Percentiles rank a stretch among this genome's conserved stretches.
Conservation (phyloP, 805 yeast genomes). For the Ogataea ramenticola region DNA sequence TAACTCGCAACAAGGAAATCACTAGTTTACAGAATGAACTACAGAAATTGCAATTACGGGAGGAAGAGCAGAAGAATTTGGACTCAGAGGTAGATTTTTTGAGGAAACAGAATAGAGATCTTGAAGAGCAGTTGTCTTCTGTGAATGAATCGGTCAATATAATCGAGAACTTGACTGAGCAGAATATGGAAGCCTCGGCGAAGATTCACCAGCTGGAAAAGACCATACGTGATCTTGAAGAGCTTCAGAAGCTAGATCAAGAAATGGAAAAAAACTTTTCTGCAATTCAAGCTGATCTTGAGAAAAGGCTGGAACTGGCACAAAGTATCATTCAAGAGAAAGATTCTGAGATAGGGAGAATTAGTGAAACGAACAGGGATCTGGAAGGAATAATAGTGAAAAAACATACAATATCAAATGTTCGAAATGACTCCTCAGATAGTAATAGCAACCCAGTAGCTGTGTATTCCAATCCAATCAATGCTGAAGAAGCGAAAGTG, state of each 20-base stretch:
- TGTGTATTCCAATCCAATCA: too few species aligned
- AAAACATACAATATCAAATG: not conserved
- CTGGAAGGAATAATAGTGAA: conserved; percentile 25
- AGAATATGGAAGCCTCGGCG: conserved; percentile 28
- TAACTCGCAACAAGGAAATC: conserved; percentile 4
- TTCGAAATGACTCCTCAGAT: too few species aligned
- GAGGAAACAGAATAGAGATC: conserved; percentile 12
- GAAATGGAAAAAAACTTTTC: conserved; percentile 41
- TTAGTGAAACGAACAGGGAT: conserved; percentile 18
- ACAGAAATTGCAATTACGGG: not conserved
- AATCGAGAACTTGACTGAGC: conserved; percentile 27
- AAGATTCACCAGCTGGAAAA: conserved; percentile 26
- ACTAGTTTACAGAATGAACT: conserved; percentile 14
- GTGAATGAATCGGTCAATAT: conserved; percentile 24
- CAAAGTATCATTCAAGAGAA: conserved; percentile 11
- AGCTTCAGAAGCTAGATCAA: conserved; percentile 40
- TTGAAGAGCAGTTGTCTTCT: conserved; percentile 22
- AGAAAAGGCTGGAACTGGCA: conserved; percentile 26
- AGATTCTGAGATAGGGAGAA: conserved; percentile 13
- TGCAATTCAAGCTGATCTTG: conserved; percentile 36
- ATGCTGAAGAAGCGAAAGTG: not conserved
- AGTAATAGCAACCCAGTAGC: too few species aligned
- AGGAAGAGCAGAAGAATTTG: too few species aligned
- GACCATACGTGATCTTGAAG: conserved; percentile 39
- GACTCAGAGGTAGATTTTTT: not conserved